A percentile compares a stretch with the other conserved stretches of the same genome.
Evolutionary conservation across 176 grass and related monocot species (phyloP).

Genomic region (Bonia amplexicaulis): DNA sequence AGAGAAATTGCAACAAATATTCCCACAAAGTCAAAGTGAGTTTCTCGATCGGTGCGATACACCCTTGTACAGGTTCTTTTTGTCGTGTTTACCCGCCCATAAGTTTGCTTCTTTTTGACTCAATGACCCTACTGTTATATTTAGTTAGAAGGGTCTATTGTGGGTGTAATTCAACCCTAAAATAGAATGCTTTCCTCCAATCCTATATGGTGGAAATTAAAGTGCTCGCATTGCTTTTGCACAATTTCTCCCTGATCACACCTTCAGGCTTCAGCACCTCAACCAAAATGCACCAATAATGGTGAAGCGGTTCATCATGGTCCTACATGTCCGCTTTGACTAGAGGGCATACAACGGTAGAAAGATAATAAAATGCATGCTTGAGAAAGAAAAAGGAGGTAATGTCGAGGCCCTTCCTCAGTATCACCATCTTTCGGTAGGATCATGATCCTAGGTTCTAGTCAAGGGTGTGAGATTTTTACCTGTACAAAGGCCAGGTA

Average conservation of each 20-base stretch:
- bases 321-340: background rate
- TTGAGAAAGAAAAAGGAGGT: background rate
- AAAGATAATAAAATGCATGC: background rate
- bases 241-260: background rate
- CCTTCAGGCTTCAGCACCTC: background rate
- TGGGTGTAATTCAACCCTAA: background rate
- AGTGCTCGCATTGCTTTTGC: background rate
- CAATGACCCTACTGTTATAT: background rate
- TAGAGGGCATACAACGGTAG: background rate
- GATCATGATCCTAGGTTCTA: too few species aligned
- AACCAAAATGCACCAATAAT: background rate
- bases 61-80: background rate
- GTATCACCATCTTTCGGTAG: too few species aligned
- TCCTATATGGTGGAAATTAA: background rate
- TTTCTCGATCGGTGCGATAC: background rate
- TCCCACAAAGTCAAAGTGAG: background rate
- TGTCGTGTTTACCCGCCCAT: background rate
- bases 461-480: too few species aligned
- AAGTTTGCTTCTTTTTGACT: background rate
- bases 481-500: too few species aligned
- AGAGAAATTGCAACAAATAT: background rate
- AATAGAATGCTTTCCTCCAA: background rate
- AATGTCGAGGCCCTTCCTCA: background rate
- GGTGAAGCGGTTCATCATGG: background rate
- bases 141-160: background rate